A percentile compares a stretch with the other conserved stretches of the same genome.
Conservation (phyloP, 1,284 basidiomycete genomes). For the Vanrija sp. region DNA sequence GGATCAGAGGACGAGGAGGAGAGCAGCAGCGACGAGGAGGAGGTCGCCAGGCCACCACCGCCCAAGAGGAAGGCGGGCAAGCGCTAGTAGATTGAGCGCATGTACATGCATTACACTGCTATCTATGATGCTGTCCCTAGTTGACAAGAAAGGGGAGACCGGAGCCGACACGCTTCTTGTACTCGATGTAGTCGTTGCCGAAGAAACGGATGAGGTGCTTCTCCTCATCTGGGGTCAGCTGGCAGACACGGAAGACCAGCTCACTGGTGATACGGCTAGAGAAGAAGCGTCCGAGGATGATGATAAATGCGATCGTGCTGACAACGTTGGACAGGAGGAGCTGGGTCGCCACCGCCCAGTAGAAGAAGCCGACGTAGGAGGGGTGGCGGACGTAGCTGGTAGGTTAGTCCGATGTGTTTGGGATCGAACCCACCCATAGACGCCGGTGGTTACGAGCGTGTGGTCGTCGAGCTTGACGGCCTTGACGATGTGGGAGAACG, state of each 20-base stretch:
- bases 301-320: slow-evolving; percentile 50
- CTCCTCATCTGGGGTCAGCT: slow-evolving; percentile 62
- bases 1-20: slow-evolving; percentile 48
- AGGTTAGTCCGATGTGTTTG: too few species aligned
- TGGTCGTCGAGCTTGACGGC: slow-evolving; percentile 65
- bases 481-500: slow-evolving; percentile 87
- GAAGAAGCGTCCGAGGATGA: slow-evolving; percentile 83
- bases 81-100: slow-evolving; percentile 2
- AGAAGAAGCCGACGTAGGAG: slow-evolving; percentile 95
- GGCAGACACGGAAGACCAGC: slow-evolving; percentile 31
- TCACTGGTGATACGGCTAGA: slow-evolving; percentile 70
- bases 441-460: slow-evolving; percentile 74
- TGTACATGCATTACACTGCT: slow-evolving; percentile 7
- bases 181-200: slow-evolving; percentile 69
- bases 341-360: slow-evolving; percentile 95
- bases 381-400: slow-evolving; percentile 87
- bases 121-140: neutral
- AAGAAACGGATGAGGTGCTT: slow-evolving; percentile 70
- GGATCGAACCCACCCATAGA: slow-evolving; percentile 77
- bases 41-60: slow-evolving; percentile 15
- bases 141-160: slow-evolving; percentile 57
- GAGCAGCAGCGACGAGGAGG: slow-evolving; percentile 35
- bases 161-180: slow-evolving; percentile 65
- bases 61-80: slow-evolving; percentile 12
- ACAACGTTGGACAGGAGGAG: slow-evolving; percentile 85